phyloP scores from a whole-genome alignment of 306 rosid species.

The Cicer judaicum region DNA sequence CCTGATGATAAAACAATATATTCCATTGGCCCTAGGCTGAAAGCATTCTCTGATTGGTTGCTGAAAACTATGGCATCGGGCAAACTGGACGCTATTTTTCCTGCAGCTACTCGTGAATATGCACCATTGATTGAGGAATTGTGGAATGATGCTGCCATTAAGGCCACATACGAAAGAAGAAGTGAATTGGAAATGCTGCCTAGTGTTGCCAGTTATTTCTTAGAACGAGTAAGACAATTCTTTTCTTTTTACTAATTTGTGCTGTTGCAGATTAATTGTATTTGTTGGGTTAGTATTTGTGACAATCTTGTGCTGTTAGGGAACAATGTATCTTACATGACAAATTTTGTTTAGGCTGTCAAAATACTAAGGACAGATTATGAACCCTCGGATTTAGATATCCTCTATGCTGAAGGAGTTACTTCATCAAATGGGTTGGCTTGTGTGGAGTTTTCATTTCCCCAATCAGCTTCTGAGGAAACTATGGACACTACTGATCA shows the following conservation, averaged over 20 bases:
- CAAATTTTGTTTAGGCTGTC: conserved; percentile 68
- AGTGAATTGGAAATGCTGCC: conserved; percentile 94
- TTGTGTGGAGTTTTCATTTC: conserved; percentile 92
- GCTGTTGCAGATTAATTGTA: conserved; percentile 38
- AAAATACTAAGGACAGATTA: conserved; percentile 85
- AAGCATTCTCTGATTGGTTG: conserved; percentile 98
- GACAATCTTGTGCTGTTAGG: conserved; percentile 38
- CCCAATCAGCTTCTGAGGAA: conserved; percentile 68
- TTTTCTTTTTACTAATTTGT: conserved; percentile 21
- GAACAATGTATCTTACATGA: conserved; percentile 43
- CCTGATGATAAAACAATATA: conserved; percentile 59
- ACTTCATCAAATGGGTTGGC: conserved; percentile 96
- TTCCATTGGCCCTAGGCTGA: conserved; percentile 85
- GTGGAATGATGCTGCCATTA: conserved; percentile 89
- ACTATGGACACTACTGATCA: conserved; percentile 60
- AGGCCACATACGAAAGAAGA: conserved; percentile 82
- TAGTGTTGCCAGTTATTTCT: conserved; percentile 78
- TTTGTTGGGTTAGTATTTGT: conserved; percentile 10
- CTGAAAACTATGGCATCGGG: conserved; percentile 96
- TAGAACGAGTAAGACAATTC: conserved; percentile 81
- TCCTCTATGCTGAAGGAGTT: conserved; percentile 94
- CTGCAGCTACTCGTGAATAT: conserved; percentile 99
- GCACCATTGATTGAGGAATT: conserved; percentile 92
- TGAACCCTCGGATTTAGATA: conserved; percentile 94
- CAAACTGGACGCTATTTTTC: conserved; percentile 90